Base-by-base conservation (phyloP, 768 basidiomycete genomes). In the Naganishia antarctica region DNA sequence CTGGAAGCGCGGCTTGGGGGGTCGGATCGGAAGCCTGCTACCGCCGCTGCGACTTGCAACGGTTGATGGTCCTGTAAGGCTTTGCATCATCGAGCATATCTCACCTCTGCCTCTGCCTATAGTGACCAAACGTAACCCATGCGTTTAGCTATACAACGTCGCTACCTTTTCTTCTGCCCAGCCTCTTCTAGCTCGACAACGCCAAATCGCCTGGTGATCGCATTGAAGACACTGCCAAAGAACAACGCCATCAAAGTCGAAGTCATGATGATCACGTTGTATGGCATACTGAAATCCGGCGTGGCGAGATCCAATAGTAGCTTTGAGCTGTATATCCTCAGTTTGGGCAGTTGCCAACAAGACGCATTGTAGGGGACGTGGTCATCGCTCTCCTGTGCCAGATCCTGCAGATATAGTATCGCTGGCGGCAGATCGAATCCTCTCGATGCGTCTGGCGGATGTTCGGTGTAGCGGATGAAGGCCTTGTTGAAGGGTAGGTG, bases 251-350 rank as follows among this genome's bases (percentile, higher is more conserved):
- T 83, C 44, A 97, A 80, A 11, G 91, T 91, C 73, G 88, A 90
- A 26, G 77, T 78, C 81, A 98, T 88, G 72, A 97, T 97, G 78
- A 98, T 97, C 49, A 98, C 94, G 79, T 98, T 99, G 80, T 98
- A 98, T 0, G 96, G 96, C 96, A 98, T 98, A 77, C 90, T 92
- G 76, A 98, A 98, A 76, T 98, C 96, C 0, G 94, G 96, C 37
- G 91, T 91, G n/a, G 94, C 88, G n/a, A 96, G 83, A 76, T 93
- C 91, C 47, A 93, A 84, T 40, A 98, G 84, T 26, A 94, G 81
- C 9, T 86, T 83, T 0, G 84, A 81, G 1, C 90, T 91, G 76
- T 94, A 94, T 48, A 96, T 82, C 47, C 86, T 29, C 18, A 32
- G 28, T 28, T 43, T 50, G 26, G 21, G 45, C 12, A 26, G 21